Evolutionary conservation across 2,329 filamentous ascomycete genomes (phyloP), one percentile per base, ranked within the genome.

Genomic region (Corinectria fuckeliana): DNA sequence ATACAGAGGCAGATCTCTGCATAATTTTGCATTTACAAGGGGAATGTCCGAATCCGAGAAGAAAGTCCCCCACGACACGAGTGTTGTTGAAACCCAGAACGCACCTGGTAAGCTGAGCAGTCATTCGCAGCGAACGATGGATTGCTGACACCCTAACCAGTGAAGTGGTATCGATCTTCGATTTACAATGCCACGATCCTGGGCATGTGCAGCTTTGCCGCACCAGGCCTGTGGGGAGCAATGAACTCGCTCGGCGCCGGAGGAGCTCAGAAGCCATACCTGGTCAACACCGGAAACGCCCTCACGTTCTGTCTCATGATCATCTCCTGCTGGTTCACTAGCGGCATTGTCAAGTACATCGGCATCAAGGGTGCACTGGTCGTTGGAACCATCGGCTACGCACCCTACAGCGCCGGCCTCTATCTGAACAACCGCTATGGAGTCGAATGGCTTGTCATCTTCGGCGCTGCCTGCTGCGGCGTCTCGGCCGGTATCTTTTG

Each of bases 221-320:
- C 70, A 0, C 70, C 70, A 0, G 70, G 70, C 2, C 48, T 72
- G 2, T 72, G 70, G 69, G 64, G 68, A 3, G 71, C 71, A 2
- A 73, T 72, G 66, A 71, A 71, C 54, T 69, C 69, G 1, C 44
- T 71, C 1, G 70, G 70, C 5, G 70, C 69, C 7, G 70, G 70
- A 50, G 88, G 89, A 1, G 79, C 83, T 20, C 80, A 86, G 61
- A 81, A 81, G 16, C 89, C 89, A 0, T 82, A 86, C 63, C 80
- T 91, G 0, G 85, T 91, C 50, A 91, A 90, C 67, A 80, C 80
- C 0, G 81, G 79, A 13, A 84, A 84, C 58, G 78, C 81, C 0
- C 72, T 84, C 3, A 77, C 82, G 3, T 84, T 83, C 47, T 78
- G 74, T 3, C 67, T 81, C 21, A 75, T 82, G 74, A 76, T 76